These are phyloP conservation scores for Leccinum aurantiacum DNA, from an alignment of 768 basidiomycete species.

Conservation along the genomic window DNA sequence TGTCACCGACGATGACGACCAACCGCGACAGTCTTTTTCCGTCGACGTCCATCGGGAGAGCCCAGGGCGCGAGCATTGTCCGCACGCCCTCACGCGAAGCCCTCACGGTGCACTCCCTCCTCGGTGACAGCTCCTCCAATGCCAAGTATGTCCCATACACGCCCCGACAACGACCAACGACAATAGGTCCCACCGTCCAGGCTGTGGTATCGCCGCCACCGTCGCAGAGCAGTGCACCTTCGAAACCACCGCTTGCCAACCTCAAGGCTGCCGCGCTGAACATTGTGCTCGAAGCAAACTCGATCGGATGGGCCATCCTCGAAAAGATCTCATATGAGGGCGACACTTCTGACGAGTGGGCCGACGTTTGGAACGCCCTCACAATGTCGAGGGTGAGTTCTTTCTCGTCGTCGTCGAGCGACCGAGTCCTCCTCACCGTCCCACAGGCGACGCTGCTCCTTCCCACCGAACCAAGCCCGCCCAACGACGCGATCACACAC, in stretches of 20 bases:
- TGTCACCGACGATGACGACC: constrained; percentile 32
- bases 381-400: constrained; percentile 60
- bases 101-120: constrained; percentile 62
- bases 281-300: constrained; percentile 61
- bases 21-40: constrained; percentile 44
- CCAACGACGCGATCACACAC: constrained; percentile 57
- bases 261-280: constrained; percentile 71
- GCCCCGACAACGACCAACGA: constrained; percentile 62
- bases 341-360: constrained; percentile 60
- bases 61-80: constrained; percentile 43
- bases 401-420: constrained; percentile 19
- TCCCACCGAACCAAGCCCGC: constrained; percentile 59
- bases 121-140: constrained; percentile 36
- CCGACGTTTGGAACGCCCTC: constrained; percentile 64
- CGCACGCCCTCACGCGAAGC: constrained; percentile 52
- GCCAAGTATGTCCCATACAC: constrained; percentile 75
- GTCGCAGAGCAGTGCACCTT: constrained; percentile 58
- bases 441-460: constrained; percentile 76
- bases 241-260: constrained; percentile 68
- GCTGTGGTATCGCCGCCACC: constrained; percentile 31
- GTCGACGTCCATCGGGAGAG: constrained; percentile 54
- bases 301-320: constrained; percentile 75
- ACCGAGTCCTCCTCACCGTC: constrained; percentile 1
- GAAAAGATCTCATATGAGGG: constrained; percentile 62
- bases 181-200: constrained; percentile 42